Conservation (phyloP, 306 rosid species). For the Cucumis hystrix region DNA sequence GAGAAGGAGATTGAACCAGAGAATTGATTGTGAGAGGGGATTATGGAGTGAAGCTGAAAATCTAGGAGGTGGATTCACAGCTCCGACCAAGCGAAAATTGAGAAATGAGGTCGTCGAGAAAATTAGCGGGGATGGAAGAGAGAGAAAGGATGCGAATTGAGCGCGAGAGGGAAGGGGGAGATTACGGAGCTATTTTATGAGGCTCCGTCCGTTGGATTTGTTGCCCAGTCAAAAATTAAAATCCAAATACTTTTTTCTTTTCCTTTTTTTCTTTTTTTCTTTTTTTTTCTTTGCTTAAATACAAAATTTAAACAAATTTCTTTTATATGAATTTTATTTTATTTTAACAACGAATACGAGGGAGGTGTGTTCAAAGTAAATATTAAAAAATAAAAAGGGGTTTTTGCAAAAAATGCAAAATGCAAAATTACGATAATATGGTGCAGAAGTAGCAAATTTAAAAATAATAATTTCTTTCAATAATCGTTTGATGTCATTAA, state of each 20-base stretch:
- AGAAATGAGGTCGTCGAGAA: conserved; percentile 8
- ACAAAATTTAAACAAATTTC: not conserved
- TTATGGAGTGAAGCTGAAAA: conserved; percentile 5
- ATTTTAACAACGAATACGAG: not conserved
- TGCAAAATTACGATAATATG: too few relatives aligned
- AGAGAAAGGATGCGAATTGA: conserved; percentile 33
- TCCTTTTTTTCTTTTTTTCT: too few relatives aligned
- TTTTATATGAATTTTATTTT: too few relatives aligned
- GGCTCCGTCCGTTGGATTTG: conserved; percentile 8
- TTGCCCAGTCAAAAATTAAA: conserved; percentile 38
- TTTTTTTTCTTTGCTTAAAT: too few relatives aligned
- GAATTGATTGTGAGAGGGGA: conserved; percentile 14
- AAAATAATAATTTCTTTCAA: too few relatives aligned
- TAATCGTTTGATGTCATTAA: too few relatives aligned
- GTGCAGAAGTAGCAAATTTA: too few relatives aligned
- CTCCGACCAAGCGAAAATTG: conserved; percentile 12
- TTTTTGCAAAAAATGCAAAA: too few relatives aligned
- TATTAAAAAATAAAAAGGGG: too few relatives aligned
- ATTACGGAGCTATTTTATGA: conserved; percentile 23
- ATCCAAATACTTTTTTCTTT: not conserved
- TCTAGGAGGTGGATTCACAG: not conserved
- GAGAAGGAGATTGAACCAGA: not conserved
- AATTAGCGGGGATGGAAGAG: conserved; percentile 6
- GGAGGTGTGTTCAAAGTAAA: not conserved
- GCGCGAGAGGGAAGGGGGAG: conserved; percentile 44